Percentiles rank a stretch among this genome's conserved stretches.
Conservation (phyloP, 345 rosid species). For the Garcia nutans region DNA sequence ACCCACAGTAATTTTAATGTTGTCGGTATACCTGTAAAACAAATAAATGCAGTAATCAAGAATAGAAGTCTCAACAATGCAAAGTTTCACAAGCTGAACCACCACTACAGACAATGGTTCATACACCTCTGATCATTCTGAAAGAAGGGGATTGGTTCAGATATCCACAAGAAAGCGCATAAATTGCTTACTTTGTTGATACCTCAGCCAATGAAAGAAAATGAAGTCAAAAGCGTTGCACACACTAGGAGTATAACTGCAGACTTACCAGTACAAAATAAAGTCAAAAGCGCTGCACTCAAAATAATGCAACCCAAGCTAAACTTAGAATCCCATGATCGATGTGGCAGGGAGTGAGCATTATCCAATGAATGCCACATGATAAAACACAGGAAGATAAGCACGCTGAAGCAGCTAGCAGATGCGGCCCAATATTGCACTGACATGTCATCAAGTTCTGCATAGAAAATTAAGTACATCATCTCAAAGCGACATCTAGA, state of each 20-base stretch:
- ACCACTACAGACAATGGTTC: background rate
- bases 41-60: too few species aligned
- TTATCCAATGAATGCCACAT: slow-evolving; percentile 29
- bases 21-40: too few species aligned
- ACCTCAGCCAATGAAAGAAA: background rate
- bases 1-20: too few species aligned
- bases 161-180: background rate
- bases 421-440: slow-evolving; percentile 85
- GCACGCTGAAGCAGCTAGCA: too few species aligned
- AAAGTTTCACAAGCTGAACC: background rate
- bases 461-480: slow-evolving; percentile 6
- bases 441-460: slow-evolving; percentile 63
- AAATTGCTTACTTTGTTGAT: background rate
- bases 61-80: too few species aligned
- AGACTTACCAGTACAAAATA: slow-evolving; percentile 53
- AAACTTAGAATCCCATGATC: slow-evolving; percentile 40
- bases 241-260: background rate
- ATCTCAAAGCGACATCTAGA: slow-evolving; percentile 5
- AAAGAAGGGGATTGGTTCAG: background rate
- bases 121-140: background rate
- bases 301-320: slow-evolving; percentile 47
- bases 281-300: slow-evolving; percentile 48
- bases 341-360: slow-evolving; percentile 20
- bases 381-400: slow-evolving; percentile 50
- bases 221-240: background rate